phyloP scores from a whole-genome alignment of 2,329 filamentous ascomycete species.

The Penicillium olsonii region DNA sequence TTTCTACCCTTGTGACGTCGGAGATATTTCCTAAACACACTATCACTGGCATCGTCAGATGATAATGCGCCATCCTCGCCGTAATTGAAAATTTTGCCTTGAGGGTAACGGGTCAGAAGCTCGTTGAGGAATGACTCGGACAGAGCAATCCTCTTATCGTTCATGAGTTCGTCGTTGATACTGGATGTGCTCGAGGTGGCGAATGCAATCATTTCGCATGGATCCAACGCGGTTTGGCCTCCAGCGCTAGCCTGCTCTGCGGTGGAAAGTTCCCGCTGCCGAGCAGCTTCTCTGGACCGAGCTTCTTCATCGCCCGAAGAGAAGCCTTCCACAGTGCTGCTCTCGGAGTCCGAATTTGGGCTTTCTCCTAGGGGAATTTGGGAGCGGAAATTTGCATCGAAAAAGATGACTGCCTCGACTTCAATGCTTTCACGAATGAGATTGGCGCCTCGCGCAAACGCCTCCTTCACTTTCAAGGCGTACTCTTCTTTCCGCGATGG shows the following conservation, averaged over 20 bases:
- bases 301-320: no score
- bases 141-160: constrained; percentile 25
- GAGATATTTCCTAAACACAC: constrained; percentile 6
- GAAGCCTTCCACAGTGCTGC: no score
- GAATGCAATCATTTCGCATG: constrained; percentile 16
- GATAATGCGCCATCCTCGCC: constrained; percentile 41
- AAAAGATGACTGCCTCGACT: constrained; percentile 36
- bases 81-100: constrained; percentile 51
- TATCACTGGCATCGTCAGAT: constrained; percentile 19
- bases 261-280: no score
- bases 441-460: constrained; percentile 47
- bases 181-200: constrained; percentile 21
- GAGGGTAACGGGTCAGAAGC: constrained; percentile 49
- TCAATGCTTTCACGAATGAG: constrained; percentile 46
- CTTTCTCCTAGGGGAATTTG: no score
- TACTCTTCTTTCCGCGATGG: constrained; percentile 7
- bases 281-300: no score
- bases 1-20: constrained; percentile 7
- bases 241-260: no score
- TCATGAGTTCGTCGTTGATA: constrained; percentile 24
- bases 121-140: constrained; percentile 44
- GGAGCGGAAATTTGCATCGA: constrained; percentile 20
- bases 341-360: no score
- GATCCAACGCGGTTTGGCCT: constrained; percentile 2
- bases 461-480: constrained; percentile 10